A percentile compares a stretch with the other conserved stretches of the same genome.
Conservation (phyloP, 345 rosid species). For the Bruguiera parviflora region DNA sequence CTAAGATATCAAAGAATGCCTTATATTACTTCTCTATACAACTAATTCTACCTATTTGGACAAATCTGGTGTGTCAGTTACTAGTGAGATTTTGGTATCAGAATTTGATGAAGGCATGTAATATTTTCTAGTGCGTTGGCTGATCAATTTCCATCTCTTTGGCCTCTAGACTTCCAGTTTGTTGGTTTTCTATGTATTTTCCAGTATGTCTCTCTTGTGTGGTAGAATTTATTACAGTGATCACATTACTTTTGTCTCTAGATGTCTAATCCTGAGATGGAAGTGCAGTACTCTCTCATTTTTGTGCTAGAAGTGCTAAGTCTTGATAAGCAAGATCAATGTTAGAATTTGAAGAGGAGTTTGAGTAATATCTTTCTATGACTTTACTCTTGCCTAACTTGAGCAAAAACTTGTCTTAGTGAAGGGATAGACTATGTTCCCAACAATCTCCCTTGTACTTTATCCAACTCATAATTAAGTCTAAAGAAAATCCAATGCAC, state of each 20-base stretch:
- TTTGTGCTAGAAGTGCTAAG: background rate
- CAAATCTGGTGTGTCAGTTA: too few relatives aligned
- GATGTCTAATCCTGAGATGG: background rate
- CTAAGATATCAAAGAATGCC: too few relatives aligned
- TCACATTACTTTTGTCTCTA: background rate
- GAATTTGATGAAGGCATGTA: too few relatives aligned
- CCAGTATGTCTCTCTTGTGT: background rate
- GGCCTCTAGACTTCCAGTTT: background rate
- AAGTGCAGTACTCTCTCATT: background rate
- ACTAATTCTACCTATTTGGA: too few relatives aligned
- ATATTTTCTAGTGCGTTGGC: background rate
- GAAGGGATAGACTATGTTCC: background rate
- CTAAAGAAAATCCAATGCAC: background rate
- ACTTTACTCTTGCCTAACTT: background rate
- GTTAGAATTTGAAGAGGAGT: background rate
- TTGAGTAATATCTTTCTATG: background rate
- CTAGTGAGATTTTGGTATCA: too few relatives aligned
- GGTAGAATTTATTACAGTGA: background rate
- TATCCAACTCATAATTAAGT: background rate
- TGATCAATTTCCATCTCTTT: background rate
- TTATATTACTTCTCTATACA: too few relatives aligned
- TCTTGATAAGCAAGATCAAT: background rate
- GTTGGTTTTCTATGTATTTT: background rate
- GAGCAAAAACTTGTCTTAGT: background rate
- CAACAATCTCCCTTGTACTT: background rate